Evolutionary conservation across 768 basidiomycete genomes (phyloP), one percentile per base, ranked within the genome.

Genomic region (Exidia glandulosa): DNA sequence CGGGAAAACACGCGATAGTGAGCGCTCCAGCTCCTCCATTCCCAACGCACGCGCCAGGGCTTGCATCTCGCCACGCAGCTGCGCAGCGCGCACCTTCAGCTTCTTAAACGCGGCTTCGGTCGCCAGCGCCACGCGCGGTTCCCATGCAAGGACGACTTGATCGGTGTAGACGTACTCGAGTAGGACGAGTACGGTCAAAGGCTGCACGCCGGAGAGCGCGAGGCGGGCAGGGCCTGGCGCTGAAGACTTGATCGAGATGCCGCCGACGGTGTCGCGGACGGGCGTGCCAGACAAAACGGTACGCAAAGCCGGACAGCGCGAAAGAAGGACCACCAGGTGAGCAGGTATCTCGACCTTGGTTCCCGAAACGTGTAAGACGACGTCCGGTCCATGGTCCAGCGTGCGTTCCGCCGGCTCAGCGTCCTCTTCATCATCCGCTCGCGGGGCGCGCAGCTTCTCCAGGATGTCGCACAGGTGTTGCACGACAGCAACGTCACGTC

Each of bases 121-220:
- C 1, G 73, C 69, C 0, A 72, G 63, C 3, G 73, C 77, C 12
- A 90, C 76, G 19, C 92, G 82, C 13, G 78, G 76, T 68, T 98
- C 94, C 90, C 93, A 94, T 14, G 94, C 70, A 0, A 90, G 84
- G 12, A 90, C 75, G 1, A 94, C 71, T 41, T 85, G 80, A 69
- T 99, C 95, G 1, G 88, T 80, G 71, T 97, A 97, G n/a, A 97
- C 71, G 66, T 93, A 97, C 27, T 84, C 79, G 23, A 96, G 70
- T 23, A 97, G 74, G 25, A 95, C 77, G 16, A 96, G 79, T 16
- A 87, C 71, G 0, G 90, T 74, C 6, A 94, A 72, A 0, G 86
- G 77, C 50, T 84, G 80, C 62, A 81, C 82, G 2, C 82, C 82
- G 0, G 74, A 67, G 48, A 95, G 65, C 19, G 68, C 68, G 1